A percentile compares a stretch with the other conserved stretches of the same genome.
Conservation (phyloP, 768 basidiomycete genomes). For the Suillus hirtellus region DNA sequence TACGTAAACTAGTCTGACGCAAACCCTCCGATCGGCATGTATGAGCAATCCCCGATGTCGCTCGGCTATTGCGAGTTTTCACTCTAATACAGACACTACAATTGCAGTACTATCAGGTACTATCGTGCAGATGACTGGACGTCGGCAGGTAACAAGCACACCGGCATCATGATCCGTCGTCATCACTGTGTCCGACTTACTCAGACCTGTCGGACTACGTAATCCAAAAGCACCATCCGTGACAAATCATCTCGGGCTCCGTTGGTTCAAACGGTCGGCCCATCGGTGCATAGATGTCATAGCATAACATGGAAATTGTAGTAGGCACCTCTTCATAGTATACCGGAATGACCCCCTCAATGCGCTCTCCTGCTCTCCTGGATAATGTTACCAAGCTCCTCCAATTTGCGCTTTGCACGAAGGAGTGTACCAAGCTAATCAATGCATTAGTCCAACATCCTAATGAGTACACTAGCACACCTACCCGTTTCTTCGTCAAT, state of each 20-base stretch:
- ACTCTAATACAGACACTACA: not conserved
- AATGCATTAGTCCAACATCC: not conserved
- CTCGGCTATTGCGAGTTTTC: not conserved
- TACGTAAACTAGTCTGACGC: constrained; percentile 4
- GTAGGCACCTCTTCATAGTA: no score
- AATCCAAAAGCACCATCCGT: not conserved
- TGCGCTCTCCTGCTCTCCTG: constrained; percentile 86
- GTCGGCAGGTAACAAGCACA: not conserved
- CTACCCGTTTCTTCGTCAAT: constrained; percentile 98
- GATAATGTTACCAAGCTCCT: constrained; percentile 91
- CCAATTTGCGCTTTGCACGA: constrained; percentile 98
- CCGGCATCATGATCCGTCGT: not conserved
- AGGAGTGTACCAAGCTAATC: constrained; percentile 91
- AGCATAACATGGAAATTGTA: constrained; percentile 15
- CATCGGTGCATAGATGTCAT: constrained; percentile 13
- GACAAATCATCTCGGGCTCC: not conserved
- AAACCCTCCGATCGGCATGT: not conserved
- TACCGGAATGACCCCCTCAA: constrained; percentile 24
- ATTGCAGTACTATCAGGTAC: no score
- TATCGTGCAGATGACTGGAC: not conserved
- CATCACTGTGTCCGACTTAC: not conserved
- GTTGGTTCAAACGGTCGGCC: not conserved
- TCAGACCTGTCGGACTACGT: not conserved
- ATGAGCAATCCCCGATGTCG: not conserved
- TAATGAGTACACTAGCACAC: constrained; percentile 29